phyloP scores from a whole-genome alignment of 1,284 basidiomycete genomes.

The Ganoderma sinense region DNA sequence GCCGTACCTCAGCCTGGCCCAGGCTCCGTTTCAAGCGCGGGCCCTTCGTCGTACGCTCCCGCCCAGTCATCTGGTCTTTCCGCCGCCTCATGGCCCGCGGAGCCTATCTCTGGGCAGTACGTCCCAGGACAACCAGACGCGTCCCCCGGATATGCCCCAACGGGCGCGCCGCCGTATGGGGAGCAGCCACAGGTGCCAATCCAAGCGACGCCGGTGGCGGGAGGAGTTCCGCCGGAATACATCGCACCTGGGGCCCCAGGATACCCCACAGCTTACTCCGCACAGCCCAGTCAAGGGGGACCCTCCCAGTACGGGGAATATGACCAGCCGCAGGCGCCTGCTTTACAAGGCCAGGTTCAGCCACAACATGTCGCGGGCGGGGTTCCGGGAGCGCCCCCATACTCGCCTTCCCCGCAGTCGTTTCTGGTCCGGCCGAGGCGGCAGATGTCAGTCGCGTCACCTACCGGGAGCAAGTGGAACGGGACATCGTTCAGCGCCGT shows the following conservation, averaged over 20 bases:
- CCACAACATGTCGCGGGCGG: neutral
- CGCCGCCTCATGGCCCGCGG: conserved; percentile 55
- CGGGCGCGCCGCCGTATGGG: conserved; percentile 23
- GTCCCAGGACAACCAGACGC: neutral
- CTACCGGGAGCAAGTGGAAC: conserved; percentile 27
- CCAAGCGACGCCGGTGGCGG: conserved; percentile 27
- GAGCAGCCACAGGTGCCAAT: conserved; percentile 47
- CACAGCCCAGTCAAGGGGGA: conserved; percentile 19
- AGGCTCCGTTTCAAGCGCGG: neutral
- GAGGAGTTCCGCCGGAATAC: conserved; percentile 25
- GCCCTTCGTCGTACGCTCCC: conserved; percentile 32
- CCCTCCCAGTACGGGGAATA: conserved; percentile 26
- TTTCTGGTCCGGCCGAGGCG: conserved; percentile 26
- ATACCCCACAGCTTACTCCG: conserved; percentile 18
- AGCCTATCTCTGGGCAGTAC: conserved; percentile 36
- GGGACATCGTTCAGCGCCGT: conserved; percentile 31
- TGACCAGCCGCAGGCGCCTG: conserved; percentile 22
- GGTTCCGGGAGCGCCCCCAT: conserved; percentile 1
- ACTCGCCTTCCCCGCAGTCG: conserved; percentile 20
- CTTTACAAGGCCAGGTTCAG: conserved; percentile 14
- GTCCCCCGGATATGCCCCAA: conserved; percentile 4
- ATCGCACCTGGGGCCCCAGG: conserved; percentile 25
- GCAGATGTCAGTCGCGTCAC: conserved; percentile 22
- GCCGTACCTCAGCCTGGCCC: conserved; percentile 17
- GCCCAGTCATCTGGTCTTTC: conserved; percentile 30